Evolutionary conservation across 495 filamentous ascomycete genomes (phyloP).

Genomic region (Penicillium mononematosum): DNA sequence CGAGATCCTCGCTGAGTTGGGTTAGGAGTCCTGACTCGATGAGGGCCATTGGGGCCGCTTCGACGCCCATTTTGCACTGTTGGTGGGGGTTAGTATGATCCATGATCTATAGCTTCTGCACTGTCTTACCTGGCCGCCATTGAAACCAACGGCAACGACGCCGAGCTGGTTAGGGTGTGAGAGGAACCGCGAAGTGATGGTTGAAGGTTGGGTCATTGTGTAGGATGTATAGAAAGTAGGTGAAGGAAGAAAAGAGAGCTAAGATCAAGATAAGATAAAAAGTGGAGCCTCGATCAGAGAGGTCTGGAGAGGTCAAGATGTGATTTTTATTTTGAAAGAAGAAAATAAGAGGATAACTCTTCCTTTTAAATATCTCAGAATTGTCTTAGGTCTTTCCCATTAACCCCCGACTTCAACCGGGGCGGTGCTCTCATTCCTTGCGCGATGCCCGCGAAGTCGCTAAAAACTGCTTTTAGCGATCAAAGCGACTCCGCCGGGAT

Average conservation of each 20-base stretch:
- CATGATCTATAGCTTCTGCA: slow-evolving; percentile 10
- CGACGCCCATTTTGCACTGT: slow-evolving; percentile 87
- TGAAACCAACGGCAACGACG: slow-evolving; percentile 94
- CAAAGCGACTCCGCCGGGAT: slow-evolving; percentile 33
- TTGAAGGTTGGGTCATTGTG: slow-evolving; percentile 66
- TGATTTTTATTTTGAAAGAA: neutral
- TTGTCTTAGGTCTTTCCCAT: slow-evolving; percentile 1
- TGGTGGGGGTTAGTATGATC: slow-evolving; percentile 4
- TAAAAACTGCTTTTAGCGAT: slow-evolving; percentile 55
- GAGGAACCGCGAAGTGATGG: slow-evolving; percentile 80
- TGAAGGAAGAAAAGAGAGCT: slow-evolving; percentile 1
- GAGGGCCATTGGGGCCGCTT: slow-evolving; percentile 87
- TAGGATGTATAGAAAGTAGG: neutral
- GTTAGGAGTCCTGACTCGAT: slow-evolving; percentile 85
- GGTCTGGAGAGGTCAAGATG: neutral
- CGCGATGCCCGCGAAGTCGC: slow-evolving; percentile 30
- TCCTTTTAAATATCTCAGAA: slow-evolving; percentile 5
- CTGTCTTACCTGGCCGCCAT: slow-evolving; percentile 83
- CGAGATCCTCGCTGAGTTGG: slow-evolving; percentile 79
- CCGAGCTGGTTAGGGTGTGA: slow-evolving; percentile 74
- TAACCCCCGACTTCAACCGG: slow-evolving; percentile 16
- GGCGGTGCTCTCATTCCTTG: slow-evolving; percentile 17
- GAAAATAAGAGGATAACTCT: neutral
- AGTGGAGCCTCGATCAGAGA: slow-evolving; percentile 20
- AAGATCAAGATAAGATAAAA: slow-evolving; percentile 30